Evolutionary conservation across 495 filamentous ascomycete genomes (phyloP), one percentile per base, ranked within the genome.

Genomic region (Podospora conica): DNA sequence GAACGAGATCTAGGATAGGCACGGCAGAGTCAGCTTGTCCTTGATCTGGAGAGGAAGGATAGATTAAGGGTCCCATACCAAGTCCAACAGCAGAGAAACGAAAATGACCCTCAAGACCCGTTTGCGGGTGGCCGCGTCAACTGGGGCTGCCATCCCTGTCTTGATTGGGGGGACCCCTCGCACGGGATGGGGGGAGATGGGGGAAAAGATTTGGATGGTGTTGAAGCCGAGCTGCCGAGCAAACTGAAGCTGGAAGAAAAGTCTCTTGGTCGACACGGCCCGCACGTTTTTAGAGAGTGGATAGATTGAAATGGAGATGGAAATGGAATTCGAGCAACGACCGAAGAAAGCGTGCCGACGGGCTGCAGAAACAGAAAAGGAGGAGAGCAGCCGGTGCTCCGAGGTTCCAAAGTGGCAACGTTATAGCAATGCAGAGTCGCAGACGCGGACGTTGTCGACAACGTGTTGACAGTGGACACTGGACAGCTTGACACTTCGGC

Each of bases 41-140:
- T n/a, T n/a, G n/a, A 1, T 27, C 23, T 23, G 29, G 20, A 61
- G 31, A 11, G 28, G 59, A n/a, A 40, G 48, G 22, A 22, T 58
- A 60, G 55, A 24, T 24, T 9, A 53, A 29, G 55, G 2, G 55
- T 62, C 25, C 29, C 80, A 56, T 78, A 85, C 83, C 73, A 86
- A 64, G 64, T 86, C 84, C 12, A 86, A 66, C 53, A 86, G 74
- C 53, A 86, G 73, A 22, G 82, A 85, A 33, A 86, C 66, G 65
- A 85, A 84, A 20, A 86, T 80, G 68, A 98, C 91, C 71, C 84
- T 88, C 58, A 99, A 81, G 61, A 98, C 91, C 74, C 84, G 88
- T 80, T 91, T 97, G 66, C 92, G 85, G 74, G 79, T 80, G 31
- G 75, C 71, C 23, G 80, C 71, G 58, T 83, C 80, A 23, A 85